Evolutionary conservation across 495 filamentous ascomycete genomes (phyloP), one percentile per base, ranked within the genome.

Genomic region (Hypomontagnella monticulosa): DNA sequence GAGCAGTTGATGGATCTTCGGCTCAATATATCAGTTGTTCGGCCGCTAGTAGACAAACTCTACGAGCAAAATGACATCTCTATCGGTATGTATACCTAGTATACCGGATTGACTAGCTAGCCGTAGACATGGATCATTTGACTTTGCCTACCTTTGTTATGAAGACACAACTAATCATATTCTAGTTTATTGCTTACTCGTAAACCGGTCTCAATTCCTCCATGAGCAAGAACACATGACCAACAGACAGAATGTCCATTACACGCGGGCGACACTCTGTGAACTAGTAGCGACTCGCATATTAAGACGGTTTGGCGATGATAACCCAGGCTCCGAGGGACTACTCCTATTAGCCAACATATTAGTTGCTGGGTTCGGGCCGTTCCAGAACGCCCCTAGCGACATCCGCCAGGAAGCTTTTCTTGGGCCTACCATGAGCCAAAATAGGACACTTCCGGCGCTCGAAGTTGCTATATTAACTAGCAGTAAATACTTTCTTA

Each of bases 391-490:
- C 52, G 88, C 87, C 1, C 89, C 89, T 2, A 66, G 74, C 9
- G 83, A 88, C 50, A 75, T 90, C 33, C 71, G 81, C 42, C 70
- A 74, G 20, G 75, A 87, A 56, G 82, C 82, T 20, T 75, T 71
- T 37, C 75, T 80, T 16, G 75, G 78, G 7, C 73, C 75, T 12
- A 70, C 76, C 4, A 86, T 82, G 81, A 74, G 75, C 1, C 79
- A 83, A 47, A 79, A 89, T 65, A 78, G 84, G 44, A 90, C 84
- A 42, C 74, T 89, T 19, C 88, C 87, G 0, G 86, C 87, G 8
- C 78, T 92, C 5, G 89, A 92, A 70, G 82, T 92, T 20, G 89
- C 89, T 12, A 89, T 91, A 54, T 78, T 91, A 19, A 87, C 84
- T 1, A 87, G 89, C 72, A 87, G 85, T 58, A 89, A 89, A 63